Percentiles rank a stretch among this genome's conserved stretches.
Conservation (phyloP, 2,329 filamentous ascomycete species). For the Diplodia mutila region DNA sequence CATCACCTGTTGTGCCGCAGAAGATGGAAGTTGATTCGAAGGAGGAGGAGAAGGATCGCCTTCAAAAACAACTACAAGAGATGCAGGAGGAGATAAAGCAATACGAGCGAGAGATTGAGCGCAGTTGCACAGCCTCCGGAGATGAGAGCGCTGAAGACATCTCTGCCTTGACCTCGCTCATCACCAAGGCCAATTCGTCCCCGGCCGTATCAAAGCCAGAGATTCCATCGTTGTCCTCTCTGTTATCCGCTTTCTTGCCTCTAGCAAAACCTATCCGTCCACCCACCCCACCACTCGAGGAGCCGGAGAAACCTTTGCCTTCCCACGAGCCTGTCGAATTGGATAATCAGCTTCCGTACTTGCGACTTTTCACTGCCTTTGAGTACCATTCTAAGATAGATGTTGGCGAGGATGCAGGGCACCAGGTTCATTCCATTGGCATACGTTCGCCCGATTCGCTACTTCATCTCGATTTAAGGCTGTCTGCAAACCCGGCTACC, state of each 20-base stretch:
- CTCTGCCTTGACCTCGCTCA: conserved; percentile 31
- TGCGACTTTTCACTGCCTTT: conserved; percentile 73
- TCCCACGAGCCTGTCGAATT: conserved; percentile 69
- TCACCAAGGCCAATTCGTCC: conserved; percentile 25
- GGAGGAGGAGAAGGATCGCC: conserved; percentile 18
- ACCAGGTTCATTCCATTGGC: conserved; percentile 56
- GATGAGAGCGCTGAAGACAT: background rate
- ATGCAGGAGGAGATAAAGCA: conserved; percentile 39
- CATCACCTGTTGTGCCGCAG: conserved; percentile 30
- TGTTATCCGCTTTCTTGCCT: conserved; percentile 47
- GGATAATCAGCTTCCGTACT: conserved; percentile 67
- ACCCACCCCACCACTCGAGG: conserved; percentile 37
- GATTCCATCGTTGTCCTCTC: conserved; percentile 35
- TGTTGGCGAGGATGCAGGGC: conserved; percentile 19
- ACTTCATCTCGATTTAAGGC: conserved; percentile 61
- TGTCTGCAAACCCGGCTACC: conserved; percentile 56
- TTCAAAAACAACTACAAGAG: conserved; percentile 36
- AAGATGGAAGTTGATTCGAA: conserved; percentile 6
- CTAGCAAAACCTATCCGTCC: conserved; percentile 36
- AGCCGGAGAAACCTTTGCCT: conserved; percentile 47
- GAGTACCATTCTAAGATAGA: conserved; percentile 56
- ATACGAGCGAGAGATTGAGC: conserved; percentile 36
- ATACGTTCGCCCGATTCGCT: conserved; percentile 57
- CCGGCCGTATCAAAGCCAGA: conserved; percentile 27
- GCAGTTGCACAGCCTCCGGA: conserved; percentile 31